A percentile compares a stretch with the other conserved stretches of the same genome.
Evolutionary conservation across 768 basidiomycete species (phyloP).

Genomic region (Phlebiopsis gigantea): DNA sequence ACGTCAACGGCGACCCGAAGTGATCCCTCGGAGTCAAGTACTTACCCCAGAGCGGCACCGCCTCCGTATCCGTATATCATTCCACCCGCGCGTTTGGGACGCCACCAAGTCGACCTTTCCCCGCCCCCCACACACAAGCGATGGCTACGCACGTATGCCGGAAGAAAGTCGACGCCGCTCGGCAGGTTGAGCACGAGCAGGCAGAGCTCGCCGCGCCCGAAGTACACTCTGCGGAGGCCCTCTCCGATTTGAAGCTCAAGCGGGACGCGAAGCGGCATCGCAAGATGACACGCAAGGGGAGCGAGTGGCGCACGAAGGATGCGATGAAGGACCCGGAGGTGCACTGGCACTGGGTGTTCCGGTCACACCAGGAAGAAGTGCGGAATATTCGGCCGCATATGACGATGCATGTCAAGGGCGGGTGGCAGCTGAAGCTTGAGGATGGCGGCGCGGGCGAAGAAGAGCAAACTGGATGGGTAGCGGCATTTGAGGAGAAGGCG

Average conservation of each 20-base stretch:
- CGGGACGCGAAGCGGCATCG: neutral
- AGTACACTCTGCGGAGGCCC: neutral
- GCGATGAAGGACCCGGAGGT: neutral
- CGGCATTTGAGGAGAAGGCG: constrained; percentile 11
- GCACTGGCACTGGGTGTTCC: neutral
- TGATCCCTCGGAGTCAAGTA: neutral
- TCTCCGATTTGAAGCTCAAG: neutral
- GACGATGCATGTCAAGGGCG: neutral
- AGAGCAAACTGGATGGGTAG: constrained; percentile 3
- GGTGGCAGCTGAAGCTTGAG: constrained; percentile 1
- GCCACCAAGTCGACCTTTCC: neutral
- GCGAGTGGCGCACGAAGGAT: neutral
- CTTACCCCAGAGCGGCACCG: neutral
- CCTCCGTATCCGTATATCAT: neutral
- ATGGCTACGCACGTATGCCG: neutral
- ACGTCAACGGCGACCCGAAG: neutral
- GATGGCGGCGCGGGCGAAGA: constrained; percentile 1
- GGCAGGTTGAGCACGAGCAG: neutral
- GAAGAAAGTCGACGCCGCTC: neutral
- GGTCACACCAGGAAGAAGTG: neutral
- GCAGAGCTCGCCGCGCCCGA: neutral
- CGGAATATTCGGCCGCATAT: neutral
- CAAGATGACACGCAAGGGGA: neutral
- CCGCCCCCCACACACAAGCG: neutral
- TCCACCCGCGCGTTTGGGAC: neutral